Evolutionary conservation across 2,329 filamentous ascomycete genomes (phyloP), one percentile per base, ranked within the genome.

Genomic region (Trichothecium roseum): DNA sequence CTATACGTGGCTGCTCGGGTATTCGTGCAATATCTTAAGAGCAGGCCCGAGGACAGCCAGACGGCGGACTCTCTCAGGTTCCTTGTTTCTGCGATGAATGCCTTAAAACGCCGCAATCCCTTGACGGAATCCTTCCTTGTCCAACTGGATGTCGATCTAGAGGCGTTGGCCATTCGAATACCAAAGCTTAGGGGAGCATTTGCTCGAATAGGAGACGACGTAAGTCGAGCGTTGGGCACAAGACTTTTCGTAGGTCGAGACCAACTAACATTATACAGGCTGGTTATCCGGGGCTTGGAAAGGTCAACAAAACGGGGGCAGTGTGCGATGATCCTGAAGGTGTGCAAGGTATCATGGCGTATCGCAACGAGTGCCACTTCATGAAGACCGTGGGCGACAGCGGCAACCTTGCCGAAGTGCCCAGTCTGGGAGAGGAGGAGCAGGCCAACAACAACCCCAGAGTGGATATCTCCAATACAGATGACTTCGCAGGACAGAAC

Each of bases 11-110:
- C 89, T 9, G 85, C 89, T 16, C 76, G 91, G 35, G 89, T 96
- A 0, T 96, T 96, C 51, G 81, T 96, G 7, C 89, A 96, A 54
- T 95, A 93, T 50, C 69, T 96, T n/a, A 95, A 94, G 58, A 91
- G 84, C 38, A 73, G 82, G n/a, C 86, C 88, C 1, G 81, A 89
- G 20, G 89, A 96, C 56, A 76, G 69, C 51, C 84, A 77, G 56
- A 83, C 76, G 44, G 76, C 68, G 14, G 81, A 89, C 37, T 88
- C 87, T 0, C 63, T 96, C n/a, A 80, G 88, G 37, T 96, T 98
- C 53, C 69, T 96, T 13, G 70, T 96, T 3, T 79, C 81, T 15
- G 88, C 89, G 5, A 94, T 98, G 78, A 83, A 87, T 45, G 86
- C 84, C 4, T 61, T 96, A 45, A 94, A 93, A 58, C 74, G 74